These are phyloP conservation scores for Suhomyces sp. DNA, from an alignment of 805 yeast species.

Conservation along the genomic window DNA sequence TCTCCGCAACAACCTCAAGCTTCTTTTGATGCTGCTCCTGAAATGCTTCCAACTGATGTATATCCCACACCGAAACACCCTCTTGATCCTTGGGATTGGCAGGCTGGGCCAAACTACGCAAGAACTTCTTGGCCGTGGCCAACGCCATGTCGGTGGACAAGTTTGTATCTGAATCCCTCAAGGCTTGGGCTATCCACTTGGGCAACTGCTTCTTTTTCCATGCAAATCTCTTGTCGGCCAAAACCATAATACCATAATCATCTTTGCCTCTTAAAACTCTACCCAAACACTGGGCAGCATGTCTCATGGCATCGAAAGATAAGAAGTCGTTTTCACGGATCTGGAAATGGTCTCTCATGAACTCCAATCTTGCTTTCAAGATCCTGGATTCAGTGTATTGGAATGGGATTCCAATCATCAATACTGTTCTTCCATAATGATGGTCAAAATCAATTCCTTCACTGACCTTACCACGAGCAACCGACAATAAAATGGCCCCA, in stretches of 20 bases:
- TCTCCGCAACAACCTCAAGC: conserved; percentile 13
- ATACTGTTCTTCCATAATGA: conserved; percentile 94
- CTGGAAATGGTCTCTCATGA: conserved; percentile 86
- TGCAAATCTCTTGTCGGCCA: conserved; percentile 91
- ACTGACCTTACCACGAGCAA: conserved; percentile 97
- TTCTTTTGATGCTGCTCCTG: conserved; percentile 51
- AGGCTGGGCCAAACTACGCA: conserved; percentile 94
- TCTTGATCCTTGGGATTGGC: conserved; percentile 84
- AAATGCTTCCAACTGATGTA: conserved; percentile 57
- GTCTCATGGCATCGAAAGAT: conserved; percentile 99
- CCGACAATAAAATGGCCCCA: conserved; percentile 93
- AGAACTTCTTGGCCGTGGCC: conserved; percentile 88
- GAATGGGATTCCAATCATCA: conserved; percentile 98
- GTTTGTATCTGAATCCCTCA: conserved; percentile 86
- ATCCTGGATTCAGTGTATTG: conserved; percentile 98
- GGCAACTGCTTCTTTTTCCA: conserved; percentile 86
- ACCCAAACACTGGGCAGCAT: conserved; percentile 98
- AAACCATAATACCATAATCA: conserved; percentile 97
- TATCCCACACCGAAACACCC: conserved; percentile 91
- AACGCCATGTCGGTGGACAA: conserved; percentile 96
- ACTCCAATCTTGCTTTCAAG: conserved; percentile 90
- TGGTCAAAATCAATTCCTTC: conserved; percentile 99
- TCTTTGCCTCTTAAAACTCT: conserved; percentile 97
- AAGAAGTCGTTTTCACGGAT: conserved; percentile 91
- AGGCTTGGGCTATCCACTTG: conserved; percentile 94